These are phyloP conservation scores for Chaetoceros tenuissimus DNA, from an alignment of 108 stramenopile species.

Conservation along the genomic window DNA sequence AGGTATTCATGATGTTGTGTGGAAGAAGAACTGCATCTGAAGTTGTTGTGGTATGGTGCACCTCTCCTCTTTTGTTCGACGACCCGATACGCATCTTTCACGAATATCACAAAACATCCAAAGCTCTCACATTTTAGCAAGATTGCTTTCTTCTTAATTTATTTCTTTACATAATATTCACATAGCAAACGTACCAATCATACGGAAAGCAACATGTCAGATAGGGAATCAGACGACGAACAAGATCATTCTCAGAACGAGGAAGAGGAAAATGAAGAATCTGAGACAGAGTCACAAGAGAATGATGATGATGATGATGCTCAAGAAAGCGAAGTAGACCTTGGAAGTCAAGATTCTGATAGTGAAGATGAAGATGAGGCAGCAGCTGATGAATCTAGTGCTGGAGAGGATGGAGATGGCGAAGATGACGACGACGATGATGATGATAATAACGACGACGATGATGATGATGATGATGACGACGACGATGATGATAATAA, in stretches of 20 bases:
- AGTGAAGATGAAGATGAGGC: constrained; percentile 2
- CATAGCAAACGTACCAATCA: no score
- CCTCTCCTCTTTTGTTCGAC: no score
- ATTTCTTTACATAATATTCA: no score
- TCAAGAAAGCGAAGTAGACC: not conserved
- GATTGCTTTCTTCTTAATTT: no score
- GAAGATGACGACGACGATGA: constrained; percentile 9
- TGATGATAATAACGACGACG: not conserved
- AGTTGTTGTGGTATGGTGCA: no score
- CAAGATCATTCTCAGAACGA: constrained; percentile 4
- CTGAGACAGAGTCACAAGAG: constrained; percentile 1
- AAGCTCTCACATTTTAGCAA: no score
- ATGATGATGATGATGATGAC: constrained; percentile 2
- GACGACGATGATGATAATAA: constrained; percentile 5
- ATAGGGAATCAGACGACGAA: constrained; percentile 1
- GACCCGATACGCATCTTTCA: no score
- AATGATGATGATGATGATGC: constrained; percentile 4
- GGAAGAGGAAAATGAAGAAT: constrained; percentile 3
- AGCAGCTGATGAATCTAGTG: not conserved
- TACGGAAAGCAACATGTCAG: constrained; percentile 1
- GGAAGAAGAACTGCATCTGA: no score
- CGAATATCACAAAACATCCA: not conserved
- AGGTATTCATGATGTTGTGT: no score
- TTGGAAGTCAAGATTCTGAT: not conserved
- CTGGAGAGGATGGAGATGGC: not conserved